phyloP scores from a whole-genome alignment of 495 filamentous ascomycete genomes.

The Darksidea phi region DNA sequence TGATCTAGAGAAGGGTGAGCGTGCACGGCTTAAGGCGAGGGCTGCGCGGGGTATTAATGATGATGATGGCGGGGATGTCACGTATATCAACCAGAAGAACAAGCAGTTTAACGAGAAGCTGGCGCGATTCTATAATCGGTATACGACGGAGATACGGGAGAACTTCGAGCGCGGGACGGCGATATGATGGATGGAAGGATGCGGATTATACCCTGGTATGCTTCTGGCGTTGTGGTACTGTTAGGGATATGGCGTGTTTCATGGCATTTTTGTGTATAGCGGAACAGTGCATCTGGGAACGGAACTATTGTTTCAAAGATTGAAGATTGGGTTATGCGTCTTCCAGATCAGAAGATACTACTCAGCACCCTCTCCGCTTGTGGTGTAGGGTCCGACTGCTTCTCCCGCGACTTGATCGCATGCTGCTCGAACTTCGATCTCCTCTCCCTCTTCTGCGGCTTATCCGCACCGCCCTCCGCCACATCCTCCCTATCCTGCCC shows the following conservation, averaged over 20 bases:
- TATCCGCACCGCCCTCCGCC: constrained; percentile 52
- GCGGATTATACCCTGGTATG: constrained; percentile 4
- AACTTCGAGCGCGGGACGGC: constrained; percentile 96
- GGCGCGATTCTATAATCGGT: constrained; percentile 95
- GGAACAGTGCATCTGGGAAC: not conserved
- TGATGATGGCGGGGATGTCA: constrained; percentile 80
- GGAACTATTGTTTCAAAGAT: not conserved
- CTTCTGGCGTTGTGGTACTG: constrained; percentile 3
- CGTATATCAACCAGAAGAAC: constrained; percentile 95
- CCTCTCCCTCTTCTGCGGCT: constrained; percentile 30
- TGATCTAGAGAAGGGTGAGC: constrained; percentile 86
- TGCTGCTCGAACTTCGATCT: constrained; percentile 75
- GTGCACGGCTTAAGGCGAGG: constrained; percentile 77
- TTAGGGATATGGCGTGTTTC: not conserved
- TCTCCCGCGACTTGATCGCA: constrained; percentile 51
- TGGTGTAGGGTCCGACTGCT: constrained; percentile 57
- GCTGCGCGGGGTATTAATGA: constrained; percentile 68
- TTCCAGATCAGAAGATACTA: constrained; percentile 68
- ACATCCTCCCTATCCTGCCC: constrained; percentile 59
- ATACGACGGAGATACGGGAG: constrained; percentile 94
- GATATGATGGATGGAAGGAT: constrained; percentile 52
- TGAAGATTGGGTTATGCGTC: not conserved
- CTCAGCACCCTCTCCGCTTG: constrained; percentile 75
- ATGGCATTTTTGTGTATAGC: not conserved
- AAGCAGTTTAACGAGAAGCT: constrained; percentile 96